A percentile compares a stretch with the other conserved stretches of the same genome.
phyloP scores from a whole-genome alignment of 2,329 filamentous ascomycete species.

The Botrytis hyacinthi region DNA sequence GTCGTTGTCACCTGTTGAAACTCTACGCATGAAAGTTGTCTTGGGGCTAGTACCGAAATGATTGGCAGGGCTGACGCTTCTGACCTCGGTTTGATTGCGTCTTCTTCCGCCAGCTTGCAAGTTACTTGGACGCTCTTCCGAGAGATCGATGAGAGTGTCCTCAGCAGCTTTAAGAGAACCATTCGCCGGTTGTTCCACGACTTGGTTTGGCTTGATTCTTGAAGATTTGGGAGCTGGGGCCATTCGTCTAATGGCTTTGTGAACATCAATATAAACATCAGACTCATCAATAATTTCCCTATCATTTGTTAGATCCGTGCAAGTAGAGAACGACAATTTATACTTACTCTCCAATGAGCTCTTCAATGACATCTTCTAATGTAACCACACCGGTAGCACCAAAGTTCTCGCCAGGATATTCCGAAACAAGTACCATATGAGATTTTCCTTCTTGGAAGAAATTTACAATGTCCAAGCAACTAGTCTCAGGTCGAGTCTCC shows the following conservation, averaged over 20 bases:
- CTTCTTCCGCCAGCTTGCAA: constrained; percentile 21
- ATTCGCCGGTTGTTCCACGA: constrained; percentile 48
- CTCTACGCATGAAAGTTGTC: constrained; percentile 58
- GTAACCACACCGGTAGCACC: constrained; percentile 93
- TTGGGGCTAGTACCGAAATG: constrained; percentile 37
- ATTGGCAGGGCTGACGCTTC: constrained; percentile 24
- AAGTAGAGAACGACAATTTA: not conserved
- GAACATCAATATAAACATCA: constrained; percentile 96
- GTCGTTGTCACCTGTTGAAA: constrained; percentile 52
- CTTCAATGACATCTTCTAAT: constrained; percentile 96
- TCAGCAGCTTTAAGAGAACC: constrained; percentile 37
- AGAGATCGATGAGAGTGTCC: constrained; percentile 45
- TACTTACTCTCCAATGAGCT: constrained; percentile 92
- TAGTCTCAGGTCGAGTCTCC: constrained; percentile 91
- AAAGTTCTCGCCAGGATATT: constrained; percentile 82
- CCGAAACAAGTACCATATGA: constrained; percentile 95
- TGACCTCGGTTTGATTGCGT: constrained; percentile 22
- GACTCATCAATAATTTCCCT: constrained; percentile 99
- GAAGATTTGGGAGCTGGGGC: constrained; percentile 59
- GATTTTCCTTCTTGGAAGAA: constrained; percentile 99
- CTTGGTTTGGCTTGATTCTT: constrained; percentile 57
- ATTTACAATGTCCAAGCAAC: constrained; percentile 97
- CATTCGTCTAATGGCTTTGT: constrained; percentile 87
- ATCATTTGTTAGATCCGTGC: constrained; percentile 30
- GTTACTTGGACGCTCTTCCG: constrained; percentile 39